A percentile compares a stretch with the other conserved stretches of the same genome.
phyloP scores from a whole-genome alignment of 805 yeast species.

The Isabelozyma heimii region DNA sequence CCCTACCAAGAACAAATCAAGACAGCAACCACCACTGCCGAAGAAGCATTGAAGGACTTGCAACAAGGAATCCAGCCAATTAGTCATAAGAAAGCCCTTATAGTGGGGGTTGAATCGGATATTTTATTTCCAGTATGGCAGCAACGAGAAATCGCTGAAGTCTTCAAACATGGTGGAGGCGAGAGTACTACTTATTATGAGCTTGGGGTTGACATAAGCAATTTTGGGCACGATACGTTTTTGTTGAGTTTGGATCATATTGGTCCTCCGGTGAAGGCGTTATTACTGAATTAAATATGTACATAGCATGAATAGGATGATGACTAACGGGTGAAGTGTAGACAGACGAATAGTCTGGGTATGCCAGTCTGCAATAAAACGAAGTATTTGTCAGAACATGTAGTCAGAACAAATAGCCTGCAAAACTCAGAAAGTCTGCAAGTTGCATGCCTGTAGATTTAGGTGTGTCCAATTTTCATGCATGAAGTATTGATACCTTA shows the following conservation, averaged over 20 bases:
- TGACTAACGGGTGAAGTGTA: neutral
- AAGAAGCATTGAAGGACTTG: slow-evolving; percentile 61
- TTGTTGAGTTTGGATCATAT: slow-evolving; percentile 74
- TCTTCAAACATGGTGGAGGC: slow-evolving; percentile 35
- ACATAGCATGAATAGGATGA: neutral
- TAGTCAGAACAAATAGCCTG: too few relatives aligned
- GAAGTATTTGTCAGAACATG: too few relatives aligned
- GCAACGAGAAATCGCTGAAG: slow-evolving; percentile 74
- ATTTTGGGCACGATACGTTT: slow-evolving; percentile 92
- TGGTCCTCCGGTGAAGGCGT: slow-evolving; percentile 70
- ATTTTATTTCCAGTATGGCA: slow-evolving; percentile 94
- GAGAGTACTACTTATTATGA: slow-evolving; percentile 59
- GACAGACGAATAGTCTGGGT: too few relatives aligned
- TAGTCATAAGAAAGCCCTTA: slow-evolving; percentile 63
- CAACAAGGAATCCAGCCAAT: slow-evolving; percentile 62
- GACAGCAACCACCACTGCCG: slow-evolving; percentile 44
- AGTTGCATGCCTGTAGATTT: too few relatives aligned
- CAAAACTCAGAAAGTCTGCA: too few relatives aligned
- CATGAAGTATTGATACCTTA: slow-evolving; percentile 10
- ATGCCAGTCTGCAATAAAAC: too few relatives aligned
- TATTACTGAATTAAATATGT: slow-evolving; percentile 38
- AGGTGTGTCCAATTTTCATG: neutral
- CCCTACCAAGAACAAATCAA: slow-evolving; percentile 57
- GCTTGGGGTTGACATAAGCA: slow-evolving; percentile 70
- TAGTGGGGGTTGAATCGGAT: slow-evolving; percentile 91